Evolutionary conservation across 805 yeast species (phyloP), one percentile per base, ranked within the genome.

Genomic region (Yarrowia alimentaria): DNA sequence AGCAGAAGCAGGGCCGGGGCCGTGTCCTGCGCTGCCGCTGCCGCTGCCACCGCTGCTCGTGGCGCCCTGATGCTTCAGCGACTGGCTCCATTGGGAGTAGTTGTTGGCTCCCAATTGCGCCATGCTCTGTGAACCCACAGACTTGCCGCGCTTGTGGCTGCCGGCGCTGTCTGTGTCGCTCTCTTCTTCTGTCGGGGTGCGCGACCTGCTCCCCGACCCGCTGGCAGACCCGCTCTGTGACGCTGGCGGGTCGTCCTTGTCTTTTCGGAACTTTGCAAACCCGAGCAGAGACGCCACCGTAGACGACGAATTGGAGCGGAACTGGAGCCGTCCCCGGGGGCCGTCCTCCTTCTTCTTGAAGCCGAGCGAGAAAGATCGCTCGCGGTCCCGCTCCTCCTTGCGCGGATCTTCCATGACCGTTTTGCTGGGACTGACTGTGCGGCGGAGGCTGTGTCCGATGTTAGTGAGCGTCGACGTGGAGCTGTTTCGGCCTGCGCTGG

Each of bases 241-340:
- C 10, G 34, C 19, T 9, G 24, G 20, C 12, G 25, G 18, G 43
- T 30, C 50, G n/a, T 43, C 37, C 29, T 30, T 43, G 29, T 43
- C 37, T 11, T 31, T 30, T 22, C 50, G 9, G 30, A 43, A 43
- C 30, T 43, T 43, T 6, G 48, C 48, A 28, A 40, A 40, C 11
- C 50, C 30, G 21, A 29, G 13, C 16, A 43, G 17, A 7, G 50
- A 43, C 9, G 50, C 35, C 37, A 43, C 50, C 8, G 50, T 43
- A 29, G 50, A 43, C 21, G 50, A 43, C 18, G 50, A 43, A 37
- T 43, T 43, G 16, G 50, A 31, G n/a, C 50, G 22, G 21, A 31
- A 43, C 30, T 43, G 35, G n/a, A 43, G 37, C 22, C 50, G 28
- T 7, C 50, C 50, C 1, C 50, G 16, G 3, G 50, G 37, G 1